Evolutionary conservation across 2,329 filamentous ascomycete species (phyloP).

Genomic region (Aspergillus quadricinctus): DNA sequence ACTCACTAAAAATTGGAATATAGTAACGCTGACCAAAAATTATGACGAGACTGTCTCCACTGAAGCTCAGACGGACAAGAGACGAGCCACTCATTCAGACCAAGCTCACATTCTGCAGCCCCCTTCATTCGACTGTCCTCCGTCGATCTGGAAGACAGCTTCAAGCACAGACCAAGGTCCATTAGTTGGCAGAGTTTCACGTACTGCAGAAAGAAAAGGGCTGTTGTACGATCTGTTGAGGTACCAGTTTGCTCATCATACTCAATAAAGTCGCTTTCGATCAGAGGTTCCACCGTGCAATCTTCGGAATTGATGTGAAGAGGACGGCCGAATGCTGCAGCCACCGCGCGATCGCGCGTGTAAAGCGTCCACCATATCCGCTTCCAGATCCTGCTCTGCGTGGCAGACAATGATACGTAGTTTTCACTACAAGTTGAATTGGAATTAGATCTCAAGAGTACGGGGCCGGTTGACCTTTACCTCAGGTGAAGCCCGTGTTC

Average conservation of each 20-base stretch:
- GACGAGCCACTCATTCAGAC: slow-evolving; percentile 10
- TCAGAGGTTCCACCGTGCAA: slow-evolving; percentile 7
- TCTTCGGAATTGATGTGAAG: slow-evolving; percentile 9
- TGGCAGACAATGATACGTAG: slow-evolving; percentile 1
- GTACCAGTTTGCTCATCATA: neutral
- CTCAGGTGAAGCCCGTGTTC: slow-evolving; percentile 5
- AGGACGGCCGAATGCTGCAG: slow-evolving; percentile 13
- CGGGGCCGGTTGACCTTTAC: neutral
- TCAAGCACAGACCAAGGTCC: slow-evolving; percentile 11
- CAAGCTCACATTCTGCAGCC: slow-evolving; percentile 11
- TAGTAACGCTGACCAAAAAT: slow-evolving; percentile 6
- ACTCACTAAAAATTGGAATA: slow-evolving; percentile 10
- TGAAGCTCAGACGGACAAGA: slow-evolving; percentile 7
- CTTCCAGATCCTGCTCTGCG: slow-evolving; percentile 6
- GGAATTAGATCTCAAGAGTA: neutral
- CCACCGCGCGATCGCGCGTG: slow-evolving; percentile 12
- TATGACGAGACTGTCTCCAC: slow-evolving; percentile 8
- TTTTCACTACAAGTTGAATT: slow-evolving; percentile 3
- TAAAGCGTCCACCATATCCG: slow-evolving; percentile 15
- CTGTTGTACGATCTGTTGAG: neutral
- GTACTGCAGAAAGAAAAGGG: slow-evolving; percentile 10
- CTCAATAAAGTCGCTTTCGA: slow-evolving; percentile 9
- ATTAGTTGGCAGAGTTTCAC: slow-evolving; percentile 13
- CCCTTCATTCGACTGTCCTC: slow-evolving; percentile 1
- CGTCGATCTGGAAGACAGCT: slow-evolving; percentile 5